Conservation (phyloP, 2,329 filamentous ascomycete genomes). For the Pleoardoris graminearum region DNA sequence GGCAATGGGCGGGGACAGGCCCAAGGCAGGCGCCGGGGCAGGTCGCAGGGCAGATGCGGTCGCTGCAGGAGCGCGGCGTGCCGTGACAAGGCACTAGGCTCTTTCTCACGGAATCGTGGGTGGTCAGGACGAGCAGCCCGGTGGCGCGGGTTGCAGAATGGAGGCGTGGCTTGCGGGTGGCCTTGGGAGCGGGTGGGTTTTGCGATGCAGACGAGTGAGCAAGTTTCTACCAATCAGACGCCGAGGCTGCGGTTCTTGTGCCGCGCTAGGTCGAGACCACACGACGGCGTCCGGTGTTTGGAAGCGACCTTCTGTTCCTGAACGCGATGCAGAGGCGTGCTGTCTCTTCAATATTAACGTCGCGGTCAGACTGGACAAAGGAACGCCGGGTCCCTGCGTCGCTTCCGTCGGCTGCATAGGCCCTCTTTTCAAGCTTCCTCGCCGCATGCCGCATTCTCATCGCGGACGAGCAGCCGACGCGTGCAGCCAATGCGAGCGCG, state of each 20-base stretch:
- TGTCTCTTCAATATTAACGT: not conserved
- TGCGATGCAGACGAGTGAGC: conserved; percentile 19
- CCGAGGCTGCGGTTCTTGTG: not conserved
- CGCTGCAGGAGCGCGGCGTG: not conserved
- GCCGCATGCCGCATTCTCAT: too few relatives aligned
- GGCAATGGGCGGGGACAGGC: conserved; percentile 6
- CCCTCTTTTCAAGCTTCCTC: too few relatives aligned
- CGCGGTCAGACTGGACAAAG: conserved; percentile 8
- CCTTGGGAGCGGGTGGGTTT: conserved; percentile 9
- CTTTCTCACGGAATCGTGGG: not conserved
- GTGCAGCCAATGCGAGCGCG: not conserved
- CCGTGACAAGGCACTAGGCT: conserved; percentile 4
- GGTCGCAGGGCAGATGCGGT: not conserved
- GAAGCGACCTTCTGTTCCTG: not conserved
- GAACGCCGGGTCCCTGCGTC: conserved; percentile 12
- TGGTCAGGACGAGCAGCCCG: not conserved
- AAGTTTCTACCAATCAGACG: conserved; percentile 20
- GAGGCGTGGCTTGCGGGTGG: conserved; percentile 5
- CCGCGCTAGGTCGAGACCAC: conserved; percentile 18
- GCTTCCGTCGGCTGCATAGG: too few relatives aligned
- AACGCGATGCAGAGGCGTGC: not conserved
- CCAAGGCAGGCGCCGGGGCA: not conserved
- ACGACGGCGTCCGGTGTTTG: conserved; percentile 8
- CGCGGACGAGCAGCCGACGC: not conserved
- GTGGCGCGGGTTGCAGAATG: not conserved